Base-by-base conservation (phyloP, 225 moss, liverwort and hornwort genomes). In the Pseudoscleropodium purum region DNA sequence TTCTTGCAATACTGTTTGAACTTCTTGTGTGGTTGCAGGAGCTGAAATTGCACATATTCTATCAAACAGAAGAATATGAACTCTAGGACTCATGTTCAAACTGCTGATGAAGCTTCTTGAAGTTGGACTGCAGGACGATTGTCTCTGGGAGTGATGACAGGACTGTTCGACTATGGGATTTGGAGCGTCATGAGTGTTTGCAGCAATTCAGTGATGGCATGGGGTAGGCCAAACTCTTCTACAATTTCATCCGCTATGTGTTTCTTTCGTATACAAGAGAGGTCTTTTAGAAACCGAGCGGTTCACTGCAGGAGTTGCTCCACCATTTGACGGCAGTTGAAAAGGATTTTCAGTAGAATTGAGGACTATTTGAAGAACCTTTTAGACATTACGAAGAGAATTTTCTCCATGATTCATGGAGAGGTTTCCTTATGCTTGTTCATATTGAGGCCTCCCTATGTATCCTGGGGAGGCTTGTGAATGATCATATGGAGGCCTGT, bases 61-160 rank as follows among this genome's bases (percentile, higher is more conserved):
- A 63, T 47, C 37, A n/a, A 63, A 56, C 49, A 57, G 65, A 89
- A 27, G 85, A 63, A 65, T 82, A 54, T 73, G 6, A 64, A 78
- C 34, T 59, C 45, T 57, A 39, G 56, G 36, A 43, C 5, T 36
- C 18, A 20, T 87, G 60, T 49, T 86, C 75, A 26, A 76, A 68
- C 33, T 91, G 76, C 49, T 84, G 69, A 83, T 88, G n/a, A 56
- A 37, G 60, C 70, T 83, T 54, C 79, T 83, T 43, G 20, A 84
- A 57, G 80, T 90, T 87, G 90, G 52, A 57, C 70, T 90, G 91
- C 94, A 99, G 97, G 90, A 95, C 91, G 83, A 95, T 96, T 84
- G 93, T 96, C 76, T 96, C 99, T 83, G 96, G 99, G 36, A 95
- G 97, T 81, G 99, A 99, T 91, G 99, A 99, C 86, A 94, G 95